A percentile compares a stretch with the other conserved stretches of the same genome.
Evolutionary conservation across 208 protist genomes (phyloP).

Genomic region (Acanthamoeba castellanii): DNA sequence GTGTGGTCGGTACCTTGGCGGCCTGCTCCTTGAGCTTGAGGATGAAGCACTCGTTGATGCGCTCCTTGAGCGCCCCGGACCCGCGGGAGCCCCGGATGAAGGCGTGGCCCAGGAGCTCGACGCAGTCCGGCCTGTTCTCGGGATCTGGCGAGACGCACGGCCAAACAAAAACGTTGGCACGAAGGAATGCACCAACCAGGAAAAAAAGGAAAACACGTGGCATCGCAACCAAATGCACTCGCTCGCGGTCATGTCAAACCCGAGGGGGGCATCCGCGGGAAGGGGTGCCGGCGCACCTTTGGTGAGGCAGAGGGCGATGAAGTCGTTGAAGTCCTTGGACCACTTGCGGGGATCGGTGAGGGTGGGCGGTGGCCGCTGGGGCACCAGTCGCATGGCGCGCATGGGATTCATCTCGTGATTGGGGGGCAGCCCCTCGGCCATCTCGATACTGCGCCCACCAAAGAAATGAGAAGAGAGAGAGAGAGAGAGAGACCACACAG

Average conservation of each 20-base stretch:
- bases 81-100: neutral
- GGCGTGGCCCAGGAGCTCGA: neutral
- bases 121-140: neutral
- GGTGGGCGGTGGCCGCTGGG: constrained; percentile 84
- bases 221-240: too few relatives aligned
- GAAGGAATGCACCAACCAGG: too few relatives aligned
- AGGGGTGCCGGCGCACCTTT: constrained; percentile 81
- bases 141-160: neutral
- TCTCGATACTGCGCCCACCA: constrained; percentile 84
- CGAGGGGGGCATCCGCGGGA: neutral
- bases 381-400: constrained; percentile 89
- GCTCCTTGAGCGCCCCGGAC: neutral
- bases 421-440: constrained; percentile 89
- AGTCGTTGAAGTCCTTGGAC: constrained; percentile 86
- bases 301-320: constrained; percentile 86
- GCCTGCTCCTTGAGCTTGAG: constrained; percentile 46
- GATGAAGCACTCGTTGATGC: constrained; percentile 23
- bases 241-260: too few relatives aligned
- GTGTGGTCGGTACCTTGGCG: neutral
- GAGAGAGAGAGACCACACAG: too few relatives aligned
- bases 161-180: too few relatives aligned
- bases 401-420: constrained; percentile 89
- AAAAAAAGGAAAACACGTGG: too few relatives aligned
- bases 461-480: neutral
- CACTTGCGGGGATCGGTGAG: constrained; percentile 81